phyloP scores from a whole-genome alignment of 140 eudicot genomes.

The Oenanthe javanica region DNA sequence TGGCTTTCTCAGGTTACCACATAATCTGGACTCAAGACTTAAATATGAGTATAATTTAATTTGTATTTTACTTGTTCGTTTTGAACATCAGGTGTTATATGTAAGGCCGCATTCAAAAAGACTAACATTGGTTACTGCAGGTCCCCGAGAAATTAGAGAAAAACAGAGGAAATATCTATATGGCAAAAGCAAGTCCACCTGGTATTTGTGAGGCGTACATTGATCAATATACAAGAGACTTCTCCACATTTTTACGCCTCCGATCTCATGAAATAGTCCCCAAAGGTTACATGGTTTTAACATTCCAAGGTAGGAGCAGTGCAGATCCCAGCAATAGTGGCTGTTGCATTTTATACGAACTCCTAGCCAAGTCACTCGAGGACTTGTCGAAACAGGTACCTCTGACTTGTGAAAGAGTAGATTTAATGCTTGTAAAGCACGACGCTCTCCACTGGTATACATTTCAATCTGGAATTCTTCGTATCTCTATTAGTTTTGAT shows the following conservation, averaged over 20 bases:
- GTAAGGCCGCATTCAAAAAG: background rate
- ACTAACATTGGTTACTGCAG: background rate
- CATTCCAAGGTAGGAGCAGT: conserved; percentile 23
- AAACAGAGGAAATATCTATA: conserved; percentile 2
- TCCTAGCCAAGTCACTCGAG: conserved; percentile 14
- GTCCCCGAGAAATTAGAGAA: conserved; percentile 13
- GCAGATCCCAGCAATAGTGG: conserved; percentile 2
- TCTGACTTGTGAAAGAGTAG: background rate
- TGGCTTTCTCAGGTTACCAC: conserved; percentile 15
- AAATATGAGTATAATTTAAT: no score
- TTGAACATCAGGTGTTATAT: no score
- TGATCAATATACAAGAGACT: conserved; percentile 17
- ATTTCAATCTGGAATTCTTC: no score
- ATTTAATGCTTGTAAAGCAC: background rate
- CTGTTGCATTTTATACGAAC: background rate
- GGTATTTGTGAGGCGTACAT: background rate
- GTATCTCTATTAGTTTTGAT: no score
- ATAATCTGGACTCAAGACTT: background rate
- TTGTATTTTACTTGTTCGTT: no score
- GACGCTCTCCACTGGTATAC: no score
- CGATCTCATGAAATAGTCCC: conserved; percentile 25
- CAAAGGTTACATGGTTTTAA: conserved; percentile 31
- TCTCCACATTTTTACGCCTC: conserved; percentile 21
- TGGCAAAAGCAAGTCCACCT: background rate
- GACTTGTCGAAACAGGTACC: conserved; percentile 23